phyloP scores from a whole-genome alignment of 202 grass and related monocot species.

The Schoenoplectus tabernaemontani region DNA sequence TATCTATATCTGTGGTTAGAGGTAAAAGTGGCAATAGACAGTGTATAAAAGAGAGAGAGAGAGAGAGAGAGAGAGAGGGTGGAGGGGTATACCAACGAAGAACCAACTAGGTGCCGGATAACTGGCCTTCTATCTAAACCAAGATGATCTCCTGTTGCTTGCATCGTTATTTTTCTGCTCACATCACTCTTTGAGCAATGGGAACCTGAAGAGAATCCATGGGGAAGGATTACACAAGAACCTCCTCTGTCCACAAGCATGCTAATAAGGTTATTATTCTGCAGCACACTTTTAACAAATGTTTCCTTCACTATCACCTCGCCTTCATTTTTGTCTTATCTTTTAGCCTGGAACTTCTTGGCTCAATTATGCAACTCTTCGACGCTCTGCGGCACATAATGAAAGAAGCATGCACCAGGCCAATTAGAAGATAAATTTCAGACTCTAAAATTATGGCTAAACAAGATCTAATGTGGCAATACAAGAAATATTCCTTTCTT shows the following conservation, averaged over 20 bases:
- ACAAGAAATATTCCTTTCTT: too few relatives aligned
- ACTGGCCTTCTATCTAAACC: neutral
- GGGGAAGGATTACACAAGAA: slow-evolving; percentile 72
- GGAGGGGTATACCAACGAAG: neutral
- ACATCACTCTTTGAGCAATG: slow-evolving; percentile 24
- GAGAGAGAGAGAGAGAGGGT: neutral
- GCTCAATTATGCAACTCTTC: slow-evolving; percentile 37
- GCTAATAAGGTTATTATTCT: slow-evolving; percentile 87
- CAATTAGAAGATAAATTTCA: neutral
- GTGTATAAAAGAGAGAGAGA: neutral
- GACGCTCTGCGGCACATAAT: slow-evolving; percentile 37
- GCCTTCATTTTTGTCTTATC: slow-evolving; percentile 76
- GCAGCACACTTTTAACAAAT: slow-evolving; percentile 69
- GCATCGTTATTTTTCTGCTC: slow-evolving; percentile 29
- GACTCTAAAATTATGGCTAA: neutral
- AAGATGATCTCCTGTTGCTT: neutral
- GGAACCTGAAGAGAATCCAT: slow-evolving; percentile 36
- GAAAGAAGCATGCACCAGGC: too few relatives aligned
- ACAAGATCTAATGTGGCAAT: neutral
- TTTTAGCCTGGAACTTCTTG: slow-evolving; percentile 85
- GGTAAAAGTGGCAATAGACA: neutral
- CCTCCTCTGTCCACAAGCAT: slow-evolving; percentile 61
- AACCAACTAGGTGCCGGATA: neutral
- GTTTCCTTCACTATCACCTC: slow-evolving; percentile 84
- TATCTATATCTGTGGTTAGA: neutral